Base-by-base conservation (phyloP, 371 early-diverging fungal genomes). In the Nosema granulosis region DNA sequence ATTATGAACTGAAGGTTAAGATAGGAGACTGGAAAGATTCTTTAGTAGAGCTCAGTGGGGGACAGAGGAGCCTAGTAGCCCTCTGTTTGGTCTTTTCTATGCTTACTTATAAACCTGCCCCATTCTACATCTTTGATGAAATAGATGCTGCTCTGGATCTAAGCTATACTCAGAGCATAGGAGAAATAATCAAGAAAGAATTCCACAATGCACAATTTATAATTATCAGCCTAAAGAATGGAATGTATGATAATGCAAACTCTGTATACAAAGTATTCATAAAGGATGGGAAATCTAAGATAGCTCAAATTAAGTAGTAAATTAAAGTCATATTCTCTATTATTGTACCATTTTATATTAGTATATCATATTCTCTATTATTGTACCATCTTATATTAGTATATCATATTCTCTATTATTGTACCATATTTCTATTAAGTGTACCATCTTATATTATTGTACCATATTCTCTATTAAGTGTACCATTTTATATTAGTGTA, bases 41-140 rank as follows among this genome's bases (percentile, higher is more conserved):
- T 71, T 85, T 97, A 68, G 90, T 91, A 0, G 98, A 99, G 85
- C 86, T 99, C 13, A 93, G 93, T 82, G 99, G 99, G 82, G 99
- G 99, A 0, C 99, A 98, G 86, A 86, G 95, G 88, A 94, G 94
- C 0, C 81, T 96, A 68, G 90, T 95, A 65, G 99, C 98, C 0
- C 87, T 99, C 22, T 93, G 97, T 1, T 84, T 98, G 63, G 96
- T 99, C 72, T 88, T 99, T 62, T 89, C 96, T 16, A 87, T 96
- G 52, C 88, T 99, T 16, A 94, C 94, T 85, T 96, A 93, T 85
- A 96, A 94, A 82, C 96, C 98, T 2, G 96, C 97, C 0, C 97
- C 98, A 1, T 95, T 99, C 93, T 99, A 98, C 85, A 94, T 98
- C 84, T 88, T 99, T 58, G 99, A 99, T 87, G 99, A 99, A 85